Evolutionary conservation across 1,284 basidiomycete genomes (phyloP).

Genomic region (Puccinia horiana): DNA sequence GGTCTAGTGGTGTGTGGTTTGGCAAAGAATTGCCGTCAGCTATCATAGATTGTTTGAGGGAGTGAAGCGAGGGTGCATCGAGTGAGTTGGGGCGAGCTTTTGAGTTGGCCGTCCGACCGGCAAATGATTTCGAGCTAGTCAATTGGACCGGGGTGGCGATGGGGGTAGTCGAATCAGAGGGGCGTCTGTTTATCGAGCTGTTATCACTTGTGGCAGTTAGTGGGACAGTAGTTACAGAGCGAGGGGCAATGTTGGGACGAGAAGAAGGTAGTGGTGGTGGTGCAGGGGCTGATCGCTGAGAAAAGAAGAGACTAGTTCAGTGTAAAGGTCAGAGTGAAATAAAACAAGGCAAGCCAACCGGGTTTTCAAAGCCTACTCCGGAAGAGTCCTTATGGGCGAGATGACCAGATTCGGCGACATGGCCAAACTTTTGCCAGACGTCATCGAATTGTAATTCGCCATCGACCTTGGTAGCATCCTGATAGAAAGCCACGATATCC

Average conservation of each 20-base stretch:
- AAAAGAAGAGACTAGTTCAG: not conserved
- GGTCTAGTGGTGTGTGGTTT: conserved; percentile 47
- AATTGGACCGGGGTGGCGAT: conserved; percentile 17
- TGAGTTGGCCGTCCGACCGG: conserved; percentile 36
- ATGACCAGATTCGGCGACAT: conserved; percentile 50
- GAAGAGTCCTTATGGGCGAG: not conserved
- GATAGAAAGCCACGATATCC: conserved; percentile 98
- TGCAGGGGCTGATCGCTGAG: conserved; percentile 52
- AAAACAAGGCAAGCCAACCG: conserved; percentile 43
- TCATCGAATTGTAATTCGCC: conserved; percentile 54
- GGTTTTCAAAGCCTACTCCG: conserved; percentile 45
- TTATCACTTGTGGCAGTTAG: conserved; percentile 18
- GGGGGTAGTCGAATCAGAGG: not conserved
- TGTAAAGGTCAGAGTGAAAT: not conserved
- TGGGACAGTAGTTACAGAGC: not conserved
- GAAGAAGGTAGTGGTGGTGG: conserved; percentile 49
- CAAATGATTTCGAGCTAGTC: conserved; percentile 48
- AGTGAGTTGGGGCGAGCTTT: conserved; percentile 51
- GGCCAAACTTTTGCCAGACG: conserved; percentile 59
- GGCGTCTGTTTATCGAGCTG: not conserved
- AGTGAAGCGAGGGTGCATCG: conserved; percentile 54
- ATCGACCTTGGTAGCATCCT: conserved; percentile 63
- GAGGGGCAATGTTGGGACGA: not conserved
- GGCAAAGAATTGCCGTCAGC: not conserved
- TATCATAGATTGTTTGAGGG: conserved; percentile 52